Evolutionary conservation across 2,329 filamentous ascomycete species (phyloP), one percentile per base, ranked within the genome.

Genomic region (Monilinia vaccinii-corymbosi): DNA sequence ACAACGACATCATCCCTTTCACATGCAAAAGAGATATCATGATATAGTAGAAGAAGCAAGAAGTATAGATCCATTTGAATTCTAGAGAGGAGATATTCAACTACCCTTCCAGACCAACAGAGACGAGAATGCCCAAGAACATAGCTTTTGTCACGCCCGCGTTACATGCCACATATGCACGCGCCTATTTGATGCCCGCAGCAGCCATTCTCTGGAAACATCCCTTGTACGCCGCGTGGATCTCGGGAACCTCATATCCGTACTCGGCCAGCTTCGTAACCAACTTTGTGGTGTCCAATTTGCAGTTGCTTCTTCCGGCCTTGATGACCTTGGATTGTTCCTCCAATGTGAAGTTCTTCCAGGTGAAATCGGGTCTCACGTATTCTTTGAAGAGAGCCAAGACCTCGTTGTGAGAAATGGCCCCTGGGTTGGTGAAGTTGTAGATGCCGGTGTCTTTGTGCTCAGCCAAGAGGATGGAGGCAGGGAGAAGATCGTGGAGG

Each of bases 351-450:
- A 87, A 88, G 75, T 87, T 88, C 75, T 80, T 78, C 82, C 83
- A 87, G 45, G 75, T 77, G 66, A 85, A 81, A 32, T 69, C 70
- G 1, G 84, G 84, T 45, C 83, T 78, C 42, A 88, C 79, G 64
- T 85, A 82, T 63, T 86, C 78, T 67, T 79, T 80, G 74, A 86
- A 87, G 46, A 88, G 74, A 2, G 74, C 66, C 44, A 88, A 75
- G 8, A 88, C 83, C 73, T 87, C 83, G 71, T 87, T 87, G 73
- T 87, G 84, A n/a, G 82, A 85, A 70, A 88, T 87, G 64, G 83
- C 81, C 14, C 84, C 85, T 0, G 85, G 85, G 73, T 87, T 88
- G 62, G 84, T 87, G 71, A 87, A 87, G 75, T 88, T 88, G 73
- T 84, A 86, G 65, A 88, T 75, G 21, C 85, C 85, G 1, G 78